Evolutionary conservation across 2,329 filamentous ascomycete genomes (phyloP), one percentile per base, ranked within the genome.

Genomic region (Zalaria obscura): DNA sequence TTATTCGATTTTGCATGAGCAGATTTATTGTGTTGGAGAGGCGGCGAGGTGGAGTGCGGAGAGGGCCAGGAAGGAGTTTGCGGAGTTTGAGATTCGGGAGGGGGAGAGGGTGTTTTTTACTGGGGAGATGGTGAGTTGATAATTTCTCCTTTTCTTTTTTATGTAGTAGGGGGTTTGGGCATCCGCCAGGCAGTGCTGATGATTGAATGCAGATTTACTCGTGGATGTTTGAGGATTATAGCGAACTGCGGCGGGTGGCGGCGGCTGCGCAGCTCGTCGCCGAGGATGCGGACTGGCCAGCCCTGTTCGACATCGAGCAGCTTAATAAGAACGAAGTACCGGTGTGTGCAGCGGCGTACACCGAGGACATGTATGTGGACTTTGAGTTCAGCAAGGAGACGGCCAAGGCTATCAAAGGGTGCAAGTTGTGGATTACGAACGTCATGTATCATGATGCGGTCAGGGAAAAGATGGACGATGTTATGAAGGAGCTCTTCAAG

Each of bases 1-100:
- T 45, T 96, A 95, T 57, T 81, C 83, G 25, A 68, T 95, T 33
- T 66, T 95, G 3, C 89, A 96, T 56, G 89, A 96, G 61, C 71
- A 83, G 5, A 80, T 88, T 50, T 96, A 95, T 67, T 89, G 82
- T 58, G 76, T 83, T 59, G 74, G 75, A 45, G 73, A 67, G 44
- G 55, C 75, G 5, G 80, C 84, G 2, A 73, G 76, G 43, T 94
- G 87, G 87, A 78, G 85, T 4, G 82, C 83, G 2, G 67, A 80
- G 33, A 70, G 78, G 2, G 63, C 87, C 40, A 69, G 80, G 48
- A 60, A 69, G 48, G 60, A 45, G 51, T 63, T 62, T 45, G 56
- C 65, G 0, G 62, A 61, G 10, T 77, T 75, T 56, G 61, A 66
- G 40, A 52, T 67, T 11, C 60, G 65, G 2, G 59, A 58, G 5